These are phyloP conservation scores for Penicillium mononematosum DNA, from an alignment of 495 filamentous ascomycete species.

Conservation along the genomic window DNA sequence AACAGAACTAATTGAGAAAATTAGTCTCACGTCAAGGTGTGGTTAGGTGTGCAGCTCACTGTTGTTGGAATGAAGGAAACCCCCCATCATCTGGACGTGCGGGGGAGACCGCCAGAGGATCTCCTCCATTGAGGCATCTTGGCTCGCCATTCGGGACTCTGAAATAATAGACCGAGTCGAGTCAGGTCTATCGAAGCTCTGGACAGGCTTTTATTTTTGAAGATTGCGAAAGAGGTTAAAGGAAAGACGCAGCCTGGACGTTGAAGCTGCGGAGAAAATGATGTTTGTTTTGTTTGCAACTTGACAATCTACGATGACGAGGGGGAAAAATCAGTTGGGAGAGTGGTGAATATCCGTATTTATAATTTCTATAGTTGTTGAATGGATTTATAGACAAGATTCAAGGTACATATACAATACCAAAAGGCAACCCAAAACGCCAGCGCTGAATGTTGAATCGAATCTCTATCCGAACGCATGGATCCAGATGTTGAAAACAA, in stretches of 20 bases:
- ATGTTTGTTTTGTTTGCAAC: conserved; percentile 44
- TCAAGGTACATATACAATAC: neutral
- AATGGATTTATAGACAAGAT: neutral
- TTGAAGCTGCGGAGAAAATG: conserved; percentile 21
- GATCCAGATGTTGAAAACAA: conserved; percentile 37
- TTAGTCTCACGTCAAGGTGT: neutral
- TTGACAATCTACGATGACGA: neutral
- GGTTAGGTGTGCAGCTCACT: conserved; percentile 29
- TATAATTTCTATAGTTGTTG: neutral
- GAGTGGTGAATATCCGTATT: neutral
- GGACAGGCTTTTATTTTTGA: neutral
- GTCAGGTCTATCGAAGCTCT: neutral
- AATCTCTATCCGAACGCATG: conserved; percentile 14
- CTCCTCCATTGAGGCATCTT: conserved; percentile 70
- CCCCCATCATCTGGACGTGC: conserved; percentile 58
- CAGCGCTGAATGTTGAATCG: conserved; percentile 41
- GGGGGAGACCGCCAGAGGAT: conserved; percentile 69
- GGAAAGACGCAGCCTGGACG: conserved; percentile 6
- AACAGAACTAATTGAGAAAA: conserved; percentile 58
- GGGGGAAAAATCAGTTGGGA: neutral
- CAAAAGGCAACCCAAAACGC: conserved; percentile 18
- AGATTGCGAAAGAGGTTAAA: neutral
- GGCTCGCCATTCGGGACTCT: conserved; percentile 35
- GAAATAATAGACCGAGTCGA: neutral
- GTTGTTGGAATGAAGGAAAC: conserved; percentile 51